phyloP scores from a whole-genome alignment of 2,329 filamentous ascomycete genomes.

The Harringtonia aguacate region DNA sequence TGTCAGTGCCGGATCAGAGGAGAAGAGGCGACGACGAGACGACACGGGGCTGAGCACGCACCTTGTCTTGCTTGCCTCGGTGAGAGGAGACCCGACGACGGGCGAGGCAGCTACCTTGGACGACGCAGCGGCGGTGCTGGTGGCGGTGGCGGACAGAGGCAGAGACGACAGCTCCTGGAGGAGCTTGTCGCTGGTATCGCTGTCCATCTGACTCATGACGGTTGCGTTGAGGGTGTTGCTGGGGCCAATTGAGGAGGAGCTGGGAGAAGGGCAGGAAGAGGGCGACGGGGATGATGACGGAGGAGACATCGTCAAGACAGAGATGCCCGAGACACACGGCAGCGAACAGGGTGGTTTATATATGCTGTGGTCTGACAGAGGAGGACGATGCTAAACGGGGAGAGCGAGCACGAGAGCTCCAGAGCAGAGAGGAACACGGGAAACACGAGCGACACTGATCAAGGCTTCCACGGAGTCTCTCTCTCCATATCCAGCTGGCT shows the following conservation, averaged over 20 bases:
- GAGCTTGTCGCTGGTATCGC: constrained; percentile 3
- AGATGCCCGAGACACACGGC: too few relatives aligned
- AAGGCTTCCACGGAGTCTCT: too few relatives aligned
- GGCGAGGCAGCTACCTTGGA: neutral
- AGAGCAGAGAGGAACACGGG: neutral
- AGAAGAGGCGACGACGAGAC: neutral
- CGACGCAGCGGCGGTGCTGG: neutral
- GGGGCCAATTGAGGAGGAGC: neutral
- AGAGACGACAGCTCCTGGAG: constrained; percentile 9
- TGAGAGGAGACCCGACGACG: neutral
- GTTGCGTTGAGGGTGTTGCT: neutral
- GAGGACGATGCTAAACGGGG: neutral
- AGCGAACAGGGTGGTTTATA: neutral
- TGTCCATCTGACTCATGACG: constrained; percentile 11
- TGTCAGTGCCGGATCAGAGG: too few relatives aligned
- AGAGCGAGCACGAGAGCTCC: neutral
- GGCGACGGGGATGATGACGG: neutral
- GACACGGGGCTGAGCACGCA: neutral
- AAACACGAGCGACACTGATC: neutral
- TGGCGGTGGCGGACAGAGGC: constrained; percentile 5
- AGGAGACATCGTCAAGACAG: neutral
- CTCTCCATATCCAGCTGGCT: too few relatives aligned
- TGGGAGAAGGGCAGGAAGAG: neutral
- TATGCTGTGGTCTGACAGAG: too few relatives aligned
- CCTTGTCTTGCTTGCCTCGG: constrained; percentile 1